Base-by-base conservation (phyloP, 805 yeast genomes). In the Myxozyma melibiosi region DNA sequence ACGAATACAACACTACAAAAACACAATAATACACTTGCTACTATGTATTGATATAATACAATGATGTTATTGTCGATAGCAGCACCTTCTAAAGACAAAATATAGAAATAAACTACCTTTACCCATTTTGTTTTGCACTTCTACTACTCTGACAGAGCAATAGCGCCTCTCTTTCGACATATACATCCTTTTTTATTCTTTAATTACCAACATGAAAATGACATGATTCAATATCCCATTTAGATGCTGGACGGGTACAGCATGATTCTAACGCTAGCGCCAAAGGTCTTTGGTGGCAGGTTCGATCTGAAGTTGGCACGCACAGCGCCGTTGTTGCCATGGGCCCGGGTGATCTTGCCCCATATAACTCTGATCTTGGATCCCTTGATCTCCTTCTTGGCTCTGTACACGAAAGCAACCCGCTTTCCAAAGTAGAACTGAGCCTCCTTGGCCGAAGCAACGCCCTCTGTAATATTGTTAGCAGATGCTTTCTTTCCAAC, bases 231-330 rank as follows among this genome's bases (percentile, higher is more conserved):
- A 31, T 31, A 14, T 14, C 9, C 35, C 9, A 42, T 51, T 87
- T 92, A 92, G 89, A 92, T 94, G 96, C 87, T 91, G 70, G 98
- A 92, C 83, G 99, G 99, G 88, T 92, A 92, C 81, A 92, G 91
- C 96, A 94, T 90, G 84, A 94, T 85, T 85, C 99, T 89, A 78
- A 94, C 98, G 70, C 96, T 86, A 77, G 99, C 97, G 83, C 99
- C 99, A 79, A 94, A 92, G 73, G 98, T 90, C 88, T 92, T 91
- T 72, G 99, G 91, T 80, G 99, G 99, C 77, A 94, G 86, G 91
- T 94, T 94, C 81, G 88, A 84, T 84, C 89, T 91, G 96, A 94
- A 94, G 82, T 85, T 89, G 75, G 99, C 98, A 83, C 99, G 92
- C 72, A 94, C 97, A 70, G 89, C 82, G 82, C 99, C 99, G 74